Evolutionary conservation across 1,139 yeast species (phyloP).

Genomic region (Pichia sp.): DNA sequence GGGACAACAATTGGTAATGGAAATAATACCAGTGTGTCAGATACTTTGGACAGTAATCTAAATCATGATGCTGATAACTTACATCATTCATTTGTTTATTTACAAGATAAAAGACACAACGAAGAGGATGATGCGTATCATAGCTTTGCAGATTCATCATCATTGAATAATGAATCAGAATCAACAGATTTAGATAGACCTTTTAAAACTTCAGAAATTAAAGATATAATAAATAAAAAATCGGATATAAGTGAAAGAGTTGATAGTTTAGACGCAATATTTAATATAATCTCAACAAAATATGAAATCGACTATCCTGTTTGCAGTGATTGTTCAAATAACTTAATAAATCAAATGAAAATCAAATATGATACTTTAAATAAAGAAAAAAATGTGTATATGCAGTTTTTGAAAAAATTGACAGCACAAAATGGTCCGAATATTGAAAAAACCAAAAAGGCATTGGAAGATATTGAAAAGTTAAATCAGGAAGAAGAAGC

Average conservation of each 20-base stretch:
- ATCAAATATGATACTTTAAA: constrained; percentile 67
- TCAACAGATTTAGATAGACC: neutral
- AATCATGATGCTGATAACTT: neutral
- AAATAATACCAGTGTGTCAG: neutral
- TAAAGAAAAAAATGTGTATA: constrained; percentile 73
- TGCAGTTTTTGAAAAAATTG: constrained; percentile 62
- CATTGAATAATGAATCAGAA: neutral
- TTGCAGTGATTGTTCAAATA: constrained; percentile 76
- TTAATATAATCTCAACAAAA: constrained; percentile 58
- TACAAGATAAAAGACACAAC: constrained; percentile 8
- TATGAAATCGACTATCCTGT: constrained; percentile 85
- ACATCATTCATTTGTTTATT: constrained; percentile 9
- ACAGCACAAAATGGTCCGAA: constrained; percentile 48
- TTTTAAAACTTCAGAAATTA: constrained; percentile 4
- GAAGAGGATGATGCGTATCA: constrained; percentile 4
- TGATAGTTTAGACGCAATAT: constrained; percentile 49
- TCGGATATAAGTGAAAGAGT: constrained; percentile 29
- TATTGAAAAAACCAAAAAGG: constrained; percentile 37
- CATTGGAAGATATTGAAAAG: constrained; percentile 38
- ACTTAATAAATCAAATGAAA: constrained; percentile 61
- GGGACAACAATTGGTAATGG: neutral
- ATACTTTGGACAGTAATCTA: neutral
- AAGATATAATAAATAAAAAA: constrained; percentile 27
- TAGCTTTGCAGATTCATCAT: neutral
- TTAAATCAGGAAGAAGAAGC: constrained; percentile 35